Percentiles rank a stretch among this genome's conserved stretches.
phyloP scores from a whole-genome alignment of 2,329 filamentous ascomycete species.

The Monosporascus ibericus region DNA sequence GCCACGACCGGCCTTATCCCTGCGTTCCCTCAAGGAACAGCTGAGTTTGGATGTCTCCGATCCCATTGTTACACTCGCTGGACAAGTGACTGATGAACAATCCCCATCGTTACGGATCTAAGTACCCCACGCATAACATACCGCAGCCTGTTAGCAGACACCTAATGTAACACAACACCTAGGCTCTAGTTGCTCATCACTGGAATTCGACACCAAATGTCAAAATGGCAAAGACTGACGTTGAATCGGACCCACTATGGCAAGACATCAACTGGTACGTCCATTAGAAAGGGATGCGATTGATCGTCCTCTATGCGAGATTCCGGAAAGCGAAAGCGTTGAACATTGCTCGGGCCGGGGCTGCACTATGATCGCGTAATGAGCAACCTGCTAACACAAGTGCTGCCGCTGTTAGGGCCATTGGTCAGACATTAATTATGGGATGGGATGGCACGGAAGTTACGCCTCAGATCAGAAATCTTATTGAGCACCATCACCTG shows the following conservation, averaged over 20 bases:
- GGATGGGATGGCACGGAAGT: conserved; percentile 81
- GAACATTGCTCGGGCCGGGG: background rate
- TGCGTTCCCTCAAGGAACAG: background rate
- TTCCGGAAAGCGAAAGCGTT: background rate
- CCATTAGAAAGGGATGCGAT: background rate
- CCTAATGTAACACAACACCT: conserved; percentile 3
- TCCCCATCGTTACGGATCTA: background rate
- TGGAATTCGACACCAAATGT: conserved; percentile 17
- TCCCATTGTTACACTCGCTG: conserved; percentile 9
- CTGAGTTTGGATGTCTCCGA: background rate
- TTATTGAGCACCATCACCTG: conserved; percentile 79
- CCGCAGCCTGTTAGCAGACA: background rate
- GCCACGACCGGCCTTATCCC: too few species aligned
- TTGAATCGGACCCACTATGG: conserved; percentile 59
- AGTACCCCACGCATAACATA: background rate
- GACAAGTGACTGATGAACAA: background rate
- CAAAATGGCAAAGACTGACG: conserved; percentile 35
- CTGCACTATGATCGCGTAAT: conserved; percentile 3
- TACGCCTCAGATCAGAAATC: conserved; percentile 72
- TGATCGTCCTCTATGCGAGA: background rate
- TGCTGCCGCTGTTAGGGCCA: conserved; percentile 45
- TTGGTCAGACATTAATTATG: conserved; percentile 76
- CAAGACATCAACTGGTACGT: conserved; percentile 71
- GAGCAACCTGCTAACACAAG: conserved; percentile 15
- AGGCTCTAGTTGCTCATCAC: conserved; percentile 17